A percentile compares a stretch with the other conserved stretches of the same genome.
These are phyloP conservation scores for Hypoxylon crocopeplum DNA, from an alignment of 495 filamentous ascomycete genomes.

Conservation along the genomic window DNA sequence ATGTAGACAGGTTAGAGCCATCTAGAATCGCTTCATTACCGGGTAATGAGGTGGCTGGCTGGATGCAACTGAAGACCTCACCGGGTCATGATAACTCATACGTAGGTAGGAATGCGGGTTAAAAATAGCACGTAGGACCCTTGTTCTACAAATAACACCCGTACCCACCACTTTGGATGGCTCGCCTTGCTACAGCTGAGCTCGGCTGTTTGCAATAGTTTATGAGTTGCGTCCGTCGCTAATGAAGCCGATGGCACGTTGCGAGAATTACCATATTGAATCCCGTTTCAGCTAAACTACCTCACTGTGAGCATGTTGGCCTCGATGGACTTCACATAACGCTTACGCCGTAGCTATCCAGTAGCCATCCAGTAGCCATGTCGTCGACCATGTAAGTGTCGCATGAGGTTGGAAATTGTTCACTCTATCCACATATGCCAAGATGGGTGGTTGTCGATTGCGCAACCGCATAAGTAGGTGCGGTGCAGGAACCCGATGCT, in stretches of 20 bases:
- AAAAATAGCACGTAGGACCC: constrained; percentile 17
- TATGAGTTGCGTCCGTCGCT: not conserved
- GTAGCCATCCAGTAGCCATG: too few relatives aligned
- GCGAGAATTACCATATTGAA: constrained; percentile 12
- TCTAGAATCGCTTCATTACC: not conserved
- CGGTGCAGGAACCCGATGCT: constrained; percentile 6
- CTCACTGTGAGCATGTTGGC: too few relatives aligned
- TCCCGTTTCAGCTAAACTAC: constrained; percentile 14
- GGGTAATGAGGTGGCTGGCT: constrained; percentile 14
- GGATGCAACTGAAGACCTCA: too few relatives aligned
- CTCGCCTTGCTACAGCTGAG: constrained; percentile 9
- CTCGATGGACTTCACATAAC: too few relatives aligned
- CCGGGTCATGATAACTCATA: too few relatives aligned
- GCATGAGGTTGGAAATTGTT: too few relatives aligned
- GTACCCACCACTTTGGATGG: not conserved
- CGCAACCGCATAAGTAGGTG: too few relatives aligned
- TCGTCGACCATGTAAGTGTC: too few relatives aligned
- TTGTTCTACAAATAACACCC: too few relatives aligned
- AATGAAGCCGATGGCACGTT: not conserved
- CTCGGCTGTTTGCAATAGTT: constrained; percentile 1
- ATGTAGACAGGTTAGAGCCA: constrained; percentile 1
- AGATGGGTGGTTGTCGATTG: too few relatives aligned
- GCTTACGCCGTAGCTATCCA: too few relatives aligned
- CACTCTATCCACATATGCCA: too few relatives aligned
- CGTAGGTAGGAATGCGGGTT: constrained; percentile 9